Conservation (phyloP, 2,329 filamentous ascomycete genomes). For the Hortaea sp. region DNA sequence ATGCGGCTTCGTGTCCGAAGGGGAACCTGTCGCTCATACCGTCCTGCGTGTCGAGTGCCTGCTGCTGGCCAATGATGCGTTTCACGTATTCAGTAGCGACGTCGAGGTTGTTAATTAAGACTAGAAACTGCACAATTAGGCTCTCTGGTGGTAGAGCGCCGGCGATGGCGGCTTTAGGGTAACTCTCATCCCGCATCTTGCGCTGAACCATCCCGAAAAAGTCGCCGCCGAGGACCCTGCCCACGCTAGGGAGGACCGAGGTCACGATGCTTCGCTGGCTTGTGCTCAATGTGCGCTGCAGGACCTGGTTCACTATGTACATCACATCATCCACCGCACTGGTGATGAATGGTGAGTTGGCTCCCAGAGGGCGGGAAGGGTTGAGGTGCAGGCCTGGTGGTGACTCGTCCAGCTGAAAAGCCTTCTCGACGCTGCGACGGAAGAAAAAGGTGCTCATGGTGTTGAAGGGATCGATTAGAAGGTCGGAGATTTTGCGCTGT, state of each 20-base stretch:
- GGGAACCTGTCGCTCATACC: constrained; percentile 52
- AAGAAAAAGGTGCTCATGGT: constrained; percentile 94
- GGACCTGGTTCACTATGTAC: constrained; percentile 93
- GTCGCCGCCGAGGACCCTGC: constrained; percentile 72
- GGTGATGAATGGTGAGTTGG: constrained; percentile 81
- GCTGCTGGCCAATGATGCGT: constrained; percentile 56
- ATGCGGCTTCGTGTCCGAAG: constrained; percentile 62
- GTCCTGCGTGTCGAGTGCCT: constrained; percentile 26
- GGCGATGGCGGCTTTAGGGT: constrained; percentile 68
- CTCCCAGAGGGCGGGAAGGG: constrained; percentile 58
- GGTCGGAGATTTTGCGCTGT: constrained; percentile 63
- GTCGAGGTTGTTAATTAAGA: constrained; percentile 92
- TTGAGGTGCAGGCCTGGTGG: constrained; percentile 71
- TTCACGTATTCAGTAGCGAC: constrained; percentile 82
- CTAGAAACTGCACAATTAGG: constrained; percentile 77
- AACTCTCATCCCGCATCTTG: constrained; percentile 94
- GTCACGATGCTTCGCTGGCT: constrained; percentile 70
- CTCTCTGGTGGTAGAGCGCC: constrained; percentile 79
- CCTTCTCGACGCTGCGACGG: constrained; percentile 89
- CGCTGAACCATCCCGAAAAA: constrained; percentile 96
- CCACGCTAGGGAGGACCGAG: constrained; percentile 67
- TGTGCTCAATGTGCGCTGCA: constrained; percentile 78
- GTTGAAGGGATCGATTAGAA: constrained; percentile 74
- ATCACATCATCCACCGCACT: constrained; percentile 97
- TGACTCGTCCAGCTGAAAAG: constrained; percentile 89